These are phyloP conservation scores for Coniochaeta hoffmannii DNA, from an alignment of 2,329 filamentous ascomycete species.

Conservation along the genomic window DNA sequence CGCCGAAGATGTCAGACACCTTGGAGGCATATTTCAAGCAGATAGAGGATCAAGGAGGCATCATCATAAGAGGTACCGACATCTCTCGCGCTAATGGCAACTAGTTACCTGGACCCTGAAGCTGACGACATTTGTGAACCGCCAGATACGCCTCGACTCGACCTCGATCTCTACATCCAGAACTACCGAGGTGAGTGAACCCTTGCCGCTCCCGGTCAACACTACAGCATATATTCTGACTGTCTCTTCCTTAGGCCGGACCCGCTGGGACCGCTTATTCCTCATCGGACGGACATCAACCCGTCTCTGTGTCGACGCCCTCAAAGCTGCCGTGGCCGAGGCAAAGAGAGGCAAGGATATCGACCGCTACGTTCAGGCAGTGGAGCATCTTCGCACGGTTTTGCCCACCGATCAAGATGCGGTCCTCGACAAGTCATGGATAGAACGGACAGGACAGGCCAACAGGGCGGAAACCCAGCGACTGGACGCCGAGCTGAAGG, in stretches of 20 bases:
- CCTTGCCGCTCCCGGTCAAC: background rate
- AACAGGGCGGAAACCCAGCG: constrained; percentile 65
- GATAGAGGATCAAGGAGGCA: constrained; percentile 36
- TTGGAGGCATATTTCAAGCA: constrained; percentile 36
- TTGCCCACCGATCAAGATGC: constrained; percentile 63
- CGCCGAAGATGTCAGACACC: constrained; percentile 28
- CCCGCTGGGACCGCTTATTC: constrained; percentile 71
- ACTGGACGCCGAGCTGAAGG: constrained; percentile 79
- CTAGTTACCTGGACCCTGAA: background rate
- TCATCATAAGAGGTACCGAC: constrained; percentile 39
- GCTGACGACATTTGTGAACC: background rate
- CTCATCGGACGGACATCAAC: constrained; percentile 75
- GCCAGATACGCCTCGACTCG: constrained; percentile 74
- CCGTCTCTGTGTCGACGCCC: constrained; percentile 68
- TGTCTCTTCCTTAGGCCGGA: constrained; percentile 56
- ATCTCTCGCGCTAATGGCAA: background rate
- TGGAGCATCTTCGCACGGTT: constrained; percentile 55
- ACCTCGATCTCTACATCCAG: constrained; percentile 81
- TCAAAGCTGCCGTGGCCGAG: constrained; percentile 69
- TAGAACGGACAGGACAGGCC: constrained; percentile 55
- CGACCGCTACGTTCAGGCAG: constrained; percentile 60
- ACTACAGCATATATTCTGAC: background rate
- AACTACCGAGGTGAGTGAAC: constrained; percentile 69
- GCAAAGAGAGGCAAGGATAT: constrained; percentile 72
- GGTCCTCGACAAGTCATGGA: constrained; percentile 64